A percentile compares a stretch with the other conserved stretches of the same genome.
These are phyloP conservation scores for Ophiostoma triangulosporum DNA, from an alignment of 2,329 filamentous ascomycete genomes.

Conservation along the genomic window DNA sequence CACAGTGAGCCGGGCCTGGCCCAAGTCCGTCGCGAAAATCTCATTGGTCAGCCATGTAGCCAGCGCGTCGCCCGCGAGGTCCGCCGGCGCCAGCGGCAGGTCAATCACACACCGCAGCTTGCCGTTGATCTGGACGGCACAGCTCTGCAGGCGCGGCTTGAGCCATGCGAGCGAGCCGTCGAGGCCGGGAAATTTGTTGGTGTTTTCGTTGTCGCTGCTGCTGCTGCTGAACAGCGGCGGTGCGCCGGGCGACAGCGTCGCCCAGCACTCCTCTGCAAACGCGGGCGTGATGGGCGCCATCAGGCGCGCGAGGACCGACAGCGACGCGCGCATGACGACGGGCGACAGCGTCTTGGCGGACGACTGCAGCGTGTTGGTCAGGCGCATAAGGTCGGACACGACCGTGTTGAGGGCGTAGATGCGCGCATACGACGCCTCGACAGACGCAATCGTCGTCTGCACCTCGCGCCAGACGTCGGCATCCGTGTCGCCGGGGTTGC, in stretches of 20 bases:
- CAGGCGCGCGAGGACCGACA: conserved; percentile 50
- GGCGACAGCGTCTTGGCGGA: conserved; percentile 22
- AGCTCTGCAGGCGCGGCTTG: conserved; percentile 35
- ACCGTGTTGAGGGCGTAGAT: conserved; percentile 72
- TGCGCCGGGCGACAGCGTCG: conserved; percentile 15
- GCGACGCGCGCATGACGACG: conserved; percentile 34
- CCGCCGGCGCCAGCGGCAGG: conserved; percentile 38
- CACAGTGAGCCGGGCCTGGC: conserved; percentile 37
- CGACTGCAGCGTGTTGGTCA: conserved; percentile 53
- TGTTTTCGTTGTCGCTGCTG: not conserved
- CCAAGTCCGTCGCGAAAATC: conserved; percentile 48
- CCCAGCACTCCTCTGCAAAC: conserved; percentile 59
- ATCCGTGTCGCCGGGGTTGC: conserved; percentile 29
- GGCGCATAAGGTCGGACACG: conserved; percentile 67
- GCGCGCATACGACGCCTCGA: conserved; percentile 54
- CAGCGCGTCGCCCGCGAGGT: conserved; percentile 32
- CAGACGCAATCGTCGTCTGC: conserved; percentile 52
- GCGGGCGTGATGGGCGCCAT: conserved; percentile 70
- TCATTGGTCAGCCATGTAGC: conserved; percentile 47
- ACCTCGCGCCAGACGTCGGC: conserved; percentile 47
- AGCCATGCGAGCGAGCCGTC: conserved; percentile 39
- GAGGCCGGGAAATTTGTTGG: conserved; percentile 40
- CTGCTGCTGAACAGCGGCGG: conserved; percentile 17
- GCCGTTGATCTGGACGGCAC: conserved; percentile 70
- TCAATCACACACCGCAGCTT: conserved; percentile 56